Percentiles rank a stretch among this genome's conserved stretches.
These are phyloP conservation scores for Coriaria nepalensis DNA, from an alignment of 306 rosid species.

Conservation along the genomic window DNA sequence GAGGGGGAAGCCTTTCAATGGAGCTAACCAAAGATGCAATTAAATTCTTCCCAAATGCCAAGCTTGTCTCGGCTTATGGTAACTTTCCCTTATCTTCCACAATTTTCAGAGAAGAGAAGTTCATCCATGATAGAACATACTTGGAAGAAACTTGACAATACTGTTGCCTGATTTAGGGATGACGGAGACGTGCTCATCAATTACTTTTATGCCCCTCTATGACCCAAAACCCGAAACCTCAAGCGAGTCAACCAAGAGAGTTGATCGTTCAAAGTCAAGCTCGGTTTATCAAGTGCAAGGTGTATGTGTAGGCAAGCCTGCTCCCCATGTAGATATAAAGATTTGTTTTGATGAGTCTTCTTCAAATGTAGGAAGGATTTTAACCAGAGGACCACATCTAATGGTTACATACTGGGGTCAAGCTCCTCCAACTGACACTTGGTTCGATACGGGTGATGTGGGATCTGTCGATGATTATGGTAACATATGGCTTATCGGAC, in stretches of 20 bases:
- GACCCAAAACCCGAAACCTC: conserved; percentile 31
- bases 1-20: conserved; percentile 73
- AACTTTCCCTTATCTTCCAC: conserved; percentile 13
- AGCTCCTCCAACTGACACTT: conserved; percentile 27
- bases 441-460: conserved; percentile 92
- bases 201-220: conserved; percentile 53
- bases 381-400: conserved; percentile 88
- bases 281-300: conserved; percentile 38
- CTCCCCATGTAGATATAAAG: conserved; percentile 78
- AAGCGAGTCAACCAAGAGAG: conserved; percentile 7
- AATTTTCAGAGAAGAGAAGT: background rate
- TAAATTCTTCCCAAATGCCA: conserved; percentile 56
- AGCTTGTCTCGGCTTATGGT: conserved; percentile 91
- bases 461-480: conserved; percentile 60
- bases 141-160: background rate
- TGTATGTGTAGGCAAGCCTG: conserved; percentile 85
- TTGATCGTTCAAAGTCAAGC: conserved; percentile 17
- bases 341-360: conserved; percentile 32
- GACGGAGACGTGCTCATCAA: conserved; percentile 85
- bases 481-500: conserved; percentile 70
- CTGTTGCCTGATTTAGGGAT: conserved; percentile 37
- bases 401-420: conserved; percentile 76
- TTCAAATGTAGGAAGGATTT: conserved; percentile 40
- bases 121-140: no score
- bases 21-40: conserved; percentile 40